Evolutionary conservation across 2,329 filamentous ascomycete genomes (phyloP).

Genomic region (Alternaria sp.): DNA sequence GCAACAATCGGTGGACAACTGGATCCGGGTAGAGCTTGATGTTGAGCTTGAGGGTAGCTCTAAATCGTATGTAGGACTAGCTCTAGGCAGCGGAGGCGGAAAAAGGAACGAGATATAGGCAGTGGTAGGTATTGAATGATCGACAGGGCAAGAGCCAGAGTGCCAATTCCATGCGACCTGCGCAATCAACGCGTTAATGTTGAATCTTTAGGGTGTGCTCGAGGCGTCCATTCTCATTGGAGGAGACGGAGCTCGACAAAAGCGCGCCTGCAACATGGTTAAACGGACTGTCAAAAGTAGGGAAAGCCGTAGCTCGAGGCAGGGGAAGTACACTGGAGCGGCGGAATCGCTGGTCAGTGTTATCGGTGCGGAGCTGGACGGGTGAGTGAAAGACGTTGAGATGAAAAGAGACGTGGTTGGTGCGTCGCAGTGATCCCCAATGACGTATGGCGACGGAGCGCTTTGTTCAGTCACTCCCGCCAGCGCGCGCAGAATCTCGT

Average conservation of each 20-base stretch:
- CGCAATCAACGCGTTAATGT: constrained; percentile 26
- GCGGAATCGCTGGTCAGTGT: constrained; percentile 29
- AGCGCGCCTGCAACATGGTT: constrained; percentile 43
- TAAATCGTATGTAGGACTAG: background rate
- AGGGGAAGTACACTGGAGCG: constrained; percentile 40
- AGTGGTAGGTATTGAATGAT: constrained; percentile 14
- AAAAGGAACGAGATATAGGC: constrained; percentile 17
- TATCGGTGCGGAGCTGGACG: constrained; percentile 13
- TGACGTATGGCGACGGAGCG: constrained; percentile 24
- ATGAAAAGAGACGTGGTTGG: constrained; percentile 19
- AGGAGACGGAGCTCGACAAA: constrained; percentile 28
- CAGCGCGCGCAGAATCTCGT: background rate
- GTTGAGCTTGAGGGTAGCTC: background rate
- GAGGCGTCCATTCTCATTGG: constrained; percentile 41
- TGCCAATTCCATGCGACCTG: constrained; percentile 21
- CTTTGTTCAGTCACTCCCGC: background rate
- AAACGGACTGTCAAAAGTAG: constrained; percentile 37
- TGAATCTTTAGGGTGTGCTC: constrained; percentile 29
- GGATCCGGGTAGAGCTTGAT: background rate
- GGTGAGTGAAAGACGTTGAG: constrained; percentile 14
- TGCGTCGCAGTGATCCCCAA: constrained; percentile 14
- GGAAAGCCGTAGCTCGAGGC: constrained; percentile 32
- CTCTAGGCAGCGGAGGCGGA: constrained; percentile 15
- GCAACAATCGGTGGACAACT: background rate
- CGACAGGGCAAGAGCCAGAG: constrained; percentile 11